Evolutionary conservation across 1,139 yeast species (phyloP).

Genomic region (Geotrichum australiense): DNA sequence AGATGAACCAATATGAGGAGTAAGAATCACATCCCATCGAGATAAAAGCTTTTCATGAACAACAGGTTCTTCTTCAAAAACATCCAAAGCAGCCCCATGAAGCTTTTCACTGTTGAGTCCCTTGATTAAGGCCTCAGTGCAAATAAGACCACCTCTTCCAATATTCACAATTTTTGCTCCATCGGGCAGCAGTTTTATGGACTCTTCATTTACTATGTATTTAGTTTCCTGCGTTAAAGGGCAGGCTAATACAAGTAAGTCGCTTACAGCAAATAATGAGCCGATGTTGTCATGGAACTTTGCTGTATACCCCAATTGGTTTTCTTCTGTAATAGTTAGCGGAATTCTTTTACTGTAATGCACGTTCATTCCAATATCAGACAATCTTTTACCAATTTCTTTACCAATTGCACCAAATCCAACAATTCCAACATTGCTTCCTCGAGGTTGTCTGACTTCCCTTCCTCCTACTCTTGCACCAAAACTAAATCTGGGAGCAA

Average conservation of each 20-base stretch:
- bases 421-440: constrained; percentile 57
- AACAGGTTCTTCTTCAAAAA: constrained; percentile 63
- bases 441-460: constrained; percentile 37
- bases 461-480: constrained; percentile 47
- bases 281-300: constrained; percentile 40
- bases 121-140: constrained; percentile 54
- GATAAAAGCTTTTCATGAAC: constrained; percentile 47
- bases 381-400: constrained; percentile 51
- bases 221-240: constrained; percentile 59
- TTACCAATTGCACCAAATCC: constrained; percentile 79
- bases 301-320: constrained; percentile 37
- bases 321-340: constrained; percentile 35
- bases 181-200: constrained; percentile 42
- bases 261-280: constrained; percentile 39
- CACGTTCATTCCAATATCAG: constrained; percentile 58
- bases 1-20: constrained; percentile 76
- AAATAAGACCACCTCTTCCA: constrained; percentile 70
- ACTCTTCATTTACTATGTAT: constrained; percentile 46
- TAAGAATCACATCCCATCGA: constrained; percentile 62
- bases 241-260: constrained; percentile 58
- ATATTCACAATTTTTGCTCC: constrained; percentile 66
- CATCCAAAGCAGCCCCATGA: constrained; percentile 54
- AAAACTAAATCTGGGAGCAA: constrained; percentile 27
- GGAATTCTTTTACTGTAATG: constrained; percentile 54
- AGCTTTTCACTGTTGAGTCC: constrained; percentile 65